Conservation (phyloP, 2,329 filamentous ascomycete species). For the Karstenula rhodostoma region DNA sequence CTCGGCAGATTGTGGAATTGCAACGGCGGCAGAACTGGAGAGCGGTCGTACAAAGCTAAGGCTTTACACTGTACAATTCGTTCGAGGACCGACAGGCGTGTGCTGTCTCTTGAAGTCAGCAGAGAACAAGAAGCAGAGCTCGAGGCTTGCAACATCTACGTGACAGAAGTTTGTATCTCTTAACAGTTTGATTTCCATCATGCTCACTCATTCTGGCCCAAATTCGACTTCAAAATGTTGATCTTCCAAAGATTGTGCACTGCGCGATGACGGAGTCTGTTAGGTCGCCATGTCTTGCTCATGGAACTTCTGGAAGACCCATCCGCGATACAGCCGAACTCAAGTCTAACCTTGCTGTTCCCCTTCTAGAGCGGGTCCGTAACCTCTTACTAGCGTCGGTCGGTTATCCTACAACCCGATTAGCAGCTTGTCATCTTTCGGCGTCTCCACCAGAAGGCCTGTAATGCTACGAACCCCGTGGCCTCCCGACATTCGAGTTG, state of each 20-base stretch:
- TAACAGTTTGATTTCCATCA: not conserved
- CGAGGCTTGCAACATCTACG: not conserved
- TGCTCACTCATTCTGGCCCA: not conserved
- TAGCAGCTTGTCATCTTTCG: constrained; percentile 2
- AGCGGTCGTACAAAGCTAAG: constrained; percentile 32
- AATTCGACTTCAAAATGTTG: not conserved
- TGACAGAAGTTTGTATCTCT: not conserved
- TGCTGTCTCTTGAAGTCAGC: not conserved
- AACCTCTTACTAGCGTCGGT: not conserved
- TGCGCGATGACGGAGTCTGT: not conserved
- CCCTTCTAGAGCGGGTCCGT: not conserved
- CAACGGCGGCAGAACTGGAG: constrained; percentile 36
- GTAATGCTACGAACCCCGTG: not conserved
- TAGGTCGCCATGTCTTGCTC: not conserved
- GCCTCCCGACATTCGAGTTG: not conserved
- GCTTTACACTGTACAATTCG: too few species aligned
- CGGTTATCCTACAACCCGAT: not conserved
- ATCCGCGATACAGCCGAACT: not conserved
- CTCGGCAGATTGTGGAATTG: constrained; percentile 35
- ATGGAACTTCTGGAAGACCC: too few species aligned
- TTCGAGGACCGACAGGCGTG: not conserved
- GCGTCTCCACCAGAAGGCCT: not conserved
- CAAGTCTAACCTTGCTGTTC: not conserved
- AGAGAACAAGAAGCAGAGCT: not conserved
- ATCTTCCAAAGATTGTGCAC: not conserved